Evolutionary conservation across 495 filamentous ascomycete species (phyloP).

Genomic region (Rusavskia elegans): DNA sequence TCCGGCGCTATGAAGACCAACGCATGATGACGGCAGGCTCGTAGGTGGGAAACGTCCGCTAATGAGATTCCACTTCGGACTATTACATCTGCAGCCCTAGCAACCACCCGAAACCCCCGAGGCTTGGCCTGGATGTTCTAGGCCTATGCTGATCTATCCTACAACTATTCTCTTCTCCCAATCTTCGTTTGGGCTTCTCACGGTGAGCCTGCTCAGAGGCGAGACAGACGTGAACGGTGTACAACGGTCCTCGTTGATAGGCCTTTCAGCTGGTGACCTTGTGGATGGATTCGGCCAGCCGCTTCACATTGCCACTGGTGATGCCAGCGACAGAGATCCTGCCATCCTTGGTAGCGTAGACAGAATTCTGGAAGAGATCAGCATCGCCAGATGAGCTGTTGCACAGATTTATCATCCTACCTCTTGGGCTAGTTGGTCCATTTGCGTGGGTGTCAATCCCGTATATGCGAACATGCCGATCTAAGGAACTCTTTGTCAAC

Average conservation of each 20-base stretch:
- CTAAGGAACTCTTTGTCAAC: slow-evolving; percentile 19
- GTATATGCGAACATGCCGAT: slow-evolving; percentile 99
- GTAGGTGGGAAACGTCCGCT: background rate
- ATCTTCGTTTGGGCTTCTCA: too few relatives aligned
- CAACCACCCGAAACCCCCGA: background rate
- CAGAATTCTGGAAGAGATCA: slow-evolving; percentile 51
- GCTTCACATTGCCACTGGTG: slow-evolving; percentile 80
- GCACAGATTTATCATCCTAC: slow-evolving; percentile 19
- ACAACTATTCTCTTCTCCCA: background rate
- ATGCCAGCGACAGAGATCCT: slow-evolving; percentile 96
- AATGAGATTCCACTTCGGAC: background rate
- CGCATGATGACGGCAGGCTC: background rate
- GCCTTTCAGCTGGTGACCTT: slow-evolving; percentile 57
- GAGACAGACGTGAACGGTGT: too few relatives aligned
- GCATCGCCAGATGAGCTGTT: background rate
- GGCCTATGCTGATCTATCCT: too few relatives aligned
- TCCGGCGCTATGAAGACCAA: too few relatives aligned
- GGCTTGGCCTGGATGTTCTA: background rate
- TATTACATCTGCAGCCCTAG: background rate
- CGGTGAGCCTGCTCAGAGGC: too few relatives aligned
- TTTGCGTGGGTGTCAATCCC: slow-evolving; percentile 79
- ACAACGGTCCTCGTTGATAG: too few relatives aligned
- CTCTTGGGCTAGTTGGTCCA: slow-evolving; percentile 84
- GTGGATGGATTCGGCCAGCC: slow-evolving; percentile 88
- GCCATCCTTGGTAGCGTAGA: slow-evolving; percentile 94